phyloP scores from a whole-genome alignment of 805 yeast genomes.

The Ogataea trehalophila region DNA sequence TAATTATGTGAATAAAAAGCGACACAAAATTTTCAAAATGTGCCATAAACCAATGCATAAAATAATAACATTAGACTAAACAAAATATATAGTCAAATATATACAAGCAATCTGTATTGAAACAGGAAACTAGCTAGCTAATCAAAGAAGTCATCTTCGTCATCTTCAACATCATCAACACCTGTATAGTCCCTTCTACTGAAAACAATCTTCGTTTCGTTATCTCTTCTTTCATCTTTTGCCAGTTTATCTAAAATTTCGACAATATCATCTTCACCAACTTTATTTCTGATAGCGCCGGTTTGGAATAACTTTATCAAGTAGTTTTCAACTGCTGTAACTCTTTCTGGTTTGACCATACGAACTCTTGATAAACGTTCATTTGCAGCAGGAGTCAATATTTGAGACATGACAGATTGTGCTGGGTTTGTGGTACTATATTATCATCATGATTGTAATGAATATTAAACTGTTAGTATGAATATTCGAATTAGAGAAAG shows the following conservation, averaged over 20 bases:
- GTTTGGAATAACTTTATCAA: constrained; percentile 64
- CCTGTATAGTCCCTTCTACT: constrained; percentile 34
- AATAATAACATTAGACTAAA: too few species aligned
- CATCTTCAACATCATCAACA: constrained; percentile 20
- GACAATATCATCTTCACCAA: constrained; percentile 80
- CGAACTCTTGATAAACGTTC: constrained; percentile 84
- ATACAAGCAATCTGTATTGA: too few species aligned
- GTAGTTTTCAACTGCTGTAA: constrained; percentile 79
- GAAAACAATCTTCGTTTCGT: constrained; percentile 61
- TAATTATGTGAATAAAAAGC: too few species aligned
- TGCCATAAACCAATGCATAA: too few species aligned
- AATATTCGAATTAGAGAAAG: neutral
- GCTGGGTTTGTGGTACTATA: constrained; percentile 12
- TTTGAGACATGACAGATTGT: constrained; percentile 50
- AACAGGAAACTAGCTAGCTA: constrained; percentile 16
- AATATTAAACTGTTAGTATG: constrained; percentile 3
- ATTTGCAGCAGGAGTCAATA: constrained; percentile 77
- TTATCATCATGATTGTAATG: constrained; percentile 2
- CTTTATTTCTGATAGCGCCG: constrained; percentile 70
- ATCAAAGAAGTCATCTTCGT: constrained; percentile 31
- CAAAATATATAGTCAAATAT: too few species aligned
- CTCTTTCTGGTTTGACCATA: constrained; percentile 89
- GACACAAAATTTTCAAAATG: too few species aligned
- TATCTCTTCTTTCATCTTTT: constrained; percentile 57
- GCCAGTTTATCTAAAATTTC: constrained; percentile 79